Conservation (phyloP, 2,329 filamentous ascomycete species). For the Aspergillus quadrilineatus region DNA sequence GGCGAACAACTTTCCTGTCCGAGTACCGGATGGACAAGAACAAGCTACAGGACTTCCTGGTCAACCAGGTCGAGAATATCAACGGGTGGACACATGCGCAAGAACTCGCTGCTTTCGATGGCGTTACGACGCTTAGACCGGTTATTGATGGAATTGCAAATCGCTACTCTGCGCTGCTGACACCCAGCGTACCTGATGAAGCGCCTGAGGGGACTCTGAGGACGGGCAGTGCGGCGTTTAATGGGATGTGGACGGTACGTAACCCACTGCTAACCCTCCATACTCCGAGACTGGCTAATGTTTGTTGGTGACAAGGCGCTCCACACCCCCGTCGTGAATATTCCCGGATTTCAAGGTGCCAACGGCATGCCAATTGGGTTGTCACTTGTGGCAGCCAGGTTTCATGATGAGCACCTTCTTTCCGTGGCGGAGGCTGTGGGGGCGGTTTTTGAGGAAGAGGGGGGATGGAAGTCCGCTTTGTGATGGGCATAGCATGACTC, state of each 20-base stretch:
- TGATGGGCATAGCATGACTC: background rate
- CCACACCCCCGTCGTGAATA: slow-evolving; percentile 63
- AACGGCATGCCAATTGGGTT: slow-evolving; percentile 61
- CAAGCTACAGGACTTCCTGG: background rate
- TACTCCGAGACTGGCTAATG: background rate
- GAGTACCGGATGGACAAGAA: slow-evolving; percentile 8
- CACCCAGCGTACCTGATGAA: slow-evolving; percentile 60
- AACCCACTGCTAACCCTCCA: slow-evolving; percentile 27
- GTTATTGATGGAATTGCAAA: slow-evolving; percentile 28
- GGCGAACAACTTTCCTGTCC: slow-evolving; percentile 1
- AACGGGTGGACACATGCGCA: background rate
- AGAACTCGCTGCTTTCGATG: slow-evolving; percentile 11
- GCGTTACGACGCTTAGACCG: slow-evolving; percentile 7
- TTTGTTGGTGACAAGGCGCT: slow-evolving; percentile 39
- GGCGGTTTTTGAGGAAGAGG: slow-evolving; percentile 1
- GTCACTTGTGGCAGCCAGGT: slow-evolving; percentile 52
- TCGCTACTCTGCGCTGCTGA: slow-evolving; percentile 56
- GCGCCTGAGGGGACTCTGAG: slow-evolving; percentile 55
- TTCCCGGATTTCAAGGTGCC: slow-evolving; percentile 61
- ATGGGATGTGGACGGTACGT: slow-evolving; percentile 26
- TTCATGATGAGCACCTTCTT: slow-evolving; percentile 35
- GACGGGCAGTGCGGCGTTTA: slow-evolving; percentile 58
- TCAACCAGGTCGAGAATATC: slow-evolving; percentile 4
- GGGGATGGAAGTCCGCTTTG: slow-evolving; percentile 4
- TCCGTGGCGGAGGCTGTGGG: slow-evolving; percentile 1